A percentile compares a stretch with the other conserved stretches of the same genome.
Evolutionary conservation across 148 eudicot genomes (phyloP).

Genomic region (Nyssa sinensis): DNA sequence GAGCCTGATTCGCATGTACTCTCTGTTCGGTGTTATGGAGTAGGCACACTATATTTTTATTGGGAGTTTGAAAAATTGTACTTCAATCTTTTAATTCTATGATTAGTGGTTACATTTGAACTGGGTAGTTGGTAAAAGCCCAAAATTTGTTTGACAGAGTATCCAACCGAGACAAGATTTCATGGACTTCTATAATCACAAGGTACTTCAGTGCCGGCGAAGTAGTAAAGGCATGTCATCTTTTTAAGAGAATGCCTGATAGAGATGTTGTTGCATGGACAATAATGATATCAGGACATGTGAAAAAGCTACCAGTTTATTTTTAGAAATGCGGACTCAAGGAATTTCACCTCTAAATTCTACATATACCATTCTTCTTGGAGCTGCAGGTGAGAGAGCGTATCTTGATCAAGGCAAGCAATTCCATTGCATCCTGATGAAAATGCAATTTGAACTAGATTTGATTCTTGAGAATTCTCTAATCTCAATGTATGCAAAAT

Average conservation of each 20-base stretch:
- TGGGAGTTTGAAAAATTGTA: conserved; percentile 18
- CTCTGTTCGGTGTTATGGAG: conserved; percentile 34
- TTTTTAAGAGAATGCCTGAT: conserved; percentile 41
- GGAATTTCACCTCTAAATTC: conserved; percentile 33
- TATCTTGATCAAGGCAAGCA: conserved; percentile 34
- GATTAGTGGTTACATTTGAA: conserved; percentile 37
- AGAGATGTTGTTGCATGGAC: conserved; percentile 48
- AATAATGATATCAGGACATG: conserved; percentile 44
- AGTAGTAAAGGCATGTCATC: conserved; percentile 28
- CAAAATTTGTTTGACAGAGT: conserved; percentile 26
- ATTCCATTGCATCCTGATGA: conserved; percentile 37
- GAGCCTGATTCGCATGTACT: conserved; percentile 40
- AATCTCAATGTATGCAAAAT: conserved; percentile 45
- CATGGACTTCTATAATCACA: conserved; percentile 42
- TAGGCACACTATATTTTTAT: conserved; percentile 33
- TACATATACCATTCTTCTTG: conserved; percentile 39
- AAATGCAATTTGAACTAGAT: conserved; percentile 27
- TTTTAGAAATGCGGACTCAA: conserved; percentile 31
- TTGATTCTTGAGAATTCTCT: conserved; percentile 35
- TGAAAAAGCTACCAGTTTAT: conserved; percentile 36
- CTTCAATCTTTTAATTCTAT: conserved; percentile 36
- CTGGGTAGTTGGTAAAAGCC: conserved; percentile 32
- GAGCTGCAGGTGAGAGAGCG: conserved; percentile 41
- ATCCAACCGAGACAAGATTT: conserved; percentile 34
- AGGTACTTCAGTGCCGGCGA: conserved; percentile 33